Percentiles rank a stretch among this genome's conserved stretches.
These are phyloP conservation scores for Exophiala phaeomuriformis DNA, from an alignment of 2,329 filamentous ascomycete genomes.

Conservation along the genomic window DNA sequence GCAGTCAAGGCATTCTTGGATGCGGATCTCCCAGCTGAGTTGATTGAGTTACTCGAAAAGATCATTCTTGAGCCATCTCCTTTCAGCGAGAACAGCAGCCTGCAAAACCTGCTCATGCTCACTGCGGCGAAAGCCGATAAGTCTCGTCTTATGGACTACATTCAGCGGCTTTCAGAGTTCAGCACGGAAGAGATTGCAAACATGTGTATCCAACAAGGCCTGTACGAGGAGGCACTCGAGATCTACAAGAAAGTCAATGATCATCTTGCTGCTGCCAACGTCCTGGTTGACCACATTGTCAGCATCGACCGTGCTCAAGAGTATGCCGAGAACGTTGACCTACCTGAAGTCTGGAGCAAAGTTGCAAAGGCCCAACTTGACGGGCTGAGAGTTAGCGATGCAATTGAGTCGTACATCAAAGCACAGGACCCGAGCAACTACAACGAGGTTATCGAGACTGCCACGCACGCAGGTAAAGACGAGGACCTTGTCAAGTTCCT, in stretches of 20 bases:
- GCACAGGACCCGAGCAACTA: conserved; percentile 90
- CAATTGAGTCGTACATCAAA: conserved; percentile 95
- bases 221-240: conserved; percentile 95
- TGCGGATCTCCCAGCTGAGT: conserved; percentile 81
- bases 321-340: conserved; percentile 88
- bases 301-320: conserved; percentile 96
- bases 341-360: conserved; percentile 95
- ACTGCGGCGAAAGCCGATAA: conserved; percentile 97
- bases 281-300: conserved; percentile 91
- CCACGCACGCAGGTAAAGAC: conserved; percentile 91
- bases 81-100: conserved; percentile 93
- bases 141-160: conserved; percentile 89
- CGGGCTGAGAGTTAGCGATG: conserved; percentile 82
- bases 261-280: conserved; percentile 76
- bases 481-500: conserved; percentile 95
- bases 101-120: conserved; percentile 93
- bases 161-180: conserved; percentile 82
- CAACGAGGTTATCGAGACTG: conserved; percentile 90
- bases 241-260: conserved; percentile 97
- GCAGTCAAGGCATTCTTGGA: conserved; percentile 90
- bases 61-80: conserved; percentile 98
- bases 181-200: conserved; percentile 86
- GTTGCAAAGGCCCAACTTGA: conserved; percentile 97
- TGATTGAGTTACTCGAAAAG: conserved; percentile 97
- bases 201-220: conserved; percentile 87